A percentile compares a stretch with the other conserved stretches of the same genome.
phyloP scores from a whole-genome alignment of 176 grass and related monocot genomes.

The Thalia dealbata region DNA sequence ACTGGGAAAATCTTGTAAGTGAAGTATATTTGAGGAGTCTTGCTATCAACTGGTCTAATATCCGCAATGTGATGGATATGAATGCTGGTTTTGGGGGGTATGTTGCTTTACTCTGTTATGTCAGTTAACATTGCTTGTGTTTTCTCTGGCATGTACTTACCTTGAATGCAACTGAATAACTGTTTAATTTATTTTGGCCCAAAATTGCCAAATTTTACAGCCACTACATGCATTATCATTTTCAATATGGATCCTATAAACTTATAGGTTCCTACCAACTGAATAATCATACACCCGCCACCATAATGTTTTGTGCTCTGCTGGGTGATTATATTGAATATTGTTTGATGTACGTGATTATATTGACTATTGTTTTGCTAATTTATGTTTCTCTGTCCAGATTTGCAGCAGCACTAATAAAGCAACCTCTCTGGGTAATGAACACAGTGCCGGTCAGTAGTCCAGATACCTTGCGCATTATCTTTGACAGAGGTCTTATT shows the following conservation, averaged over 20 bases:
- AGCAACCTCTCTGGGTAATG: slow-evolving; percentile 81
- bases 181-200: background rate
- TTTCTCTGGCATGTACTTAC: background rate
- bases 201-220: background rate
- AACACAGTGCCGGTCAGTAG: slow-evolving; percentile 57
- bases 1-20: slow-evolving; percentile 55
- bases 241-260: background rate
- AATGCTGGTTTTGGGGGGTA: slow-evolving; percentile 94
- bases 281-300: background rate
- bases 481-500: slow-evolving; percentile 90
- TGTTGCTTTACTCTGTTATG: slow-evolving; percentile 8
- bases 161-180: slow-evolving; percentile 4
- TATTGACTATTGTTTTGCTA: background rate
- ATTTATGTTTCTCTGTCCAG: slow-evolving; percentile 31
- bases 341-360: background rate
- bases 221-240: background rate
- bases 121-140: background rate
- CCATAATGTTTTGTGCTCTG: background rate
- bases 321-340: background rate
- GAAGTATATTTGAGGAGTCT: slow-evolving; percentile 57
- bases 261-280: background rate
- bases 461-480: slow-evolving; percentile 57
- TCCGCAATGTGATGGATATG: slow-evolving; percentile 91
- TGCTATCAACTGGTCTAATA: slow-evolving; percentile 60
- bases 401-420: slow-evolving; percentile 63